phyloP scores from a whole-genome alignment of 768 basidiomycete species.

The Tubosaeta sp. region DNA sequence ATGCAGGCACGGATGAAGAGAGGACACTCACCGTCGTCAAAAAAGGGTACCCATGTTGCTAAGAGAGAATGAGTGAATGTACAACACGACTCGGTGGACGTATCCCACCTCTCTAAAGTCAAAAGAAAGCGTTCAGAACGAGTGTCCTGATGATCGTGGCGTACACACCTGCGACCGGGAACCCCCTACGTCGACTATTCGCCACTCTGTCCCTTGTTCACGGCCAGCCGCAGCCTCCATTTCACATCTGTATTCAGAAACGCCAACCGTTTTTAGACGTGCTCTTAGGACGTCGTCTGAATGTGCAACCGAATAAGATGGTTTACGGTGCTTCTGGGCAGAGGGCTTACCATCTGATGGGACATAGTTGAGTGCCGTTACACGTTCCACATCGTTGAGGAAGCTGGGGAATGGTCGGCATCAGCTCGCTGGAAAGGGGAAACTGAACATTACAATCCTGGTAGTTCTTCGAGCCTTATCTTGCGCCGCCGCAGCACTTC shows the following conservation, averaged over 20 bases:
- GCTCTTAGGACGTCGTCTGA: slow-evolving; percentile 50
- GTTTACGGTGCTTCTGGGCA: not conserved
- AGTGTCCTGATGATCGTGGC: not conserved
- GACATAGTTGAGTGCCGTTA: slow-evolving; percentile 41
- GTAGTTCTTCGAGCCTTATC: slow-evolving; percentile 46
- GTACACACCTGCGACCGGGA: slow-evolving; percentile 46
- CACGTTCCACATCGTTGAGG: slow-evolving; percentile 47
- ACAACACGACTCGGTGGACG: slow-evolving; percentile 1
- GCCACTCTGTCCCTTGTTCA: slow-evolving; percentile 51
- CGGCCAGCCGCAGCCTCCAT: slow-evolving; percentile 59
- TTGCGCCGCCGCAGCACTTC: slow-evolving; percentile 41
- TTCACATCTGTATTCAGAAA: slow-evolving; percentile 78
- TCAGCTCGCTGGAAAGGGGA: not conserved
- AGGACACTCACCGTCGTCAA: slow-evolving; percentile 41
- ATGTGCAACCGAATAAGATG: slow-evolving; percentile 6
- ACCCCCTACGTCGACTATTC: slow-evolving; percentile 53
- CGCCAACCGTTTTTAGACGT: slow-evolving; percentile 62
- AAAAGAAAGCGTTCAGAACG: slow-evolving; percentile 3
- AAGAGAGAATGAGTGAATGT: slow-evolving; percentile 10
- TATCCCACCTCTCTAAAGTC: slow-evolving; percentile 32
- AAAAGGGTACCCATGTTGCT: slow-evolving; percentile 55
- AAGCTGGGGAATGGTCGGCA: slow-evolving; percentile 31
- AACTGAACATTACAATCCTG: slow-evolving; percentile 41
- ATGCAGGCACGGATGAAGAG: not conserved
- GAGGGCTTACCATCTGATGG: slow-evolving; percentile 42